These are phyloP conservation scores for Rhynchospora pubera DNA, from an alignment of 176 grass and related monocot species.

Conservation along the genomic window DNA sequence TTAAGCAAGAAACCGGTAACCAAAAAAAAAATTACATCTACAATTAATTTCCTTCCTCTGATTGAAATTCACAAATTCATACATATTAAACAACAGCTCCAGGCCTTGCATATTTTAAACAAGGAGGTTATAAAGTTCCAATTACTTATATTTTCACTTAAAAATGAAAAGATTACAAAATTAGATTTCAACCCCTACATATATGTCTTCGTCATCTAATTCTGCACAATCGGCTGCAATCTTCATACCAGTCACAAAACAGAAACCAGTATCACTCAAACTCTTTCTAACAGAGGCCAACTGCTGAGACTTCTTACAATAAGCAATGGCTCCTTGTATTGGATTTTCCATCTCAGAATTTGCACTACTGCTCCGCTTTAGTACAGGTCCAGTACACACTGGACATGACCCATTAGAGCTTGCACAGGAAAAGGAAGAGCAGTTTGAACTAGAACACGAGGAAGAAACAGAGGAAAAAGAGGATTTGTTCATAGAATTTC, in stretches of 20 bases:
- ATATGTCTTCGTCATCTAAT: constrained; percentile 28
- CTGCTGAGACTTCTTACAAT: constrained; percentile 94
- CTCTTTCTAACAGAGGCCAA: constrained; percentile 69
- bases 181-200: constrained; percentile 15
- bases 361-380: constrained; percentile 87
- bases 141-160: constrained; percentile 21
- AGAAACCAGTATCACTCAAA: constrained; percentile 66
- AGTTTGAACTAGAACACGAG: constrained; percentile 77
- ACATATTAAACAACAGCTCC: neutral
- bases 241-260: constrained; percentile 61
- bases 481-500: constrained; percentile 46
- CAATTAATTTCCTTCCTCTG: neutral
- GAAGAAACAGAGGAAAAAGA: constrained; percentile 53
- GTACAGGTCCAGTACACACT: constrained; percentile 24
- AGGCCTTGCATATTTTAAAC: neutral
- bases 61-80: neutral
- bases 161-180: constrained; percentile 15
- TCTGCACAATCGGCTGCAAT: constrained; percentile 56
- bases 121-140: neutral
- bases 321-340: constrained; percentile 82
- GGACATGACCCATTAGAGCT: constrained; percentile 37
- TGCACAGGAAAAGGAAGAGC: constrained; percentile 62
- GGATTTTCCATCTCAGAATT: constrained; percentile 87
- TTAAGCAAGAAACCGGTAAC: neutral
- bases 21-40: neutral